Percentiles rank a stretch among this genome's conserved stretches.
Evolutionary conservation across 345 rosid genomes (phyloP).

Genomic region (Salix arbutifolia): DNA sequence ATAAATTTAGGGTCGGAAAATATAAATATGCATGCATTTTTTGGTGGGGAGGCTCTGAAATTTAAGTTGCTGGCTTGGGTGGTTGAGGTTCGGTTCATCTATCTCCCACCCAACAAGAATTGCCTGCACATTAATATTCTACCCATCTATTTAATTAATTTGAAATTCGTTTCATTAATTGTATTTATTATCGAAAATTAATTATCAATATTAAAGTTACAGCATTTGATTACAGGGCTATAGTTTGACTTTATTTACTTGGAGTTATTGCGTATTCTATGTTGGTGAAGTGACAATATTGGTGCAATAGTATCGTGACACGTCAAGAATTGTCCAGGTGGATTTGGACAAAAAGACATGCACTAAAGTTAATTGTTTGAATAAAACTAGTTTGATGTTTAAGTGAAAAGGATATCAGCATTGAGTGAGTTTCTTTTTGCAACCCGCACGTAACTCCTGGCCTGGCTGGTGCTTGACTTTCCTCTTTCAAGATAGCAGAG

Average conservation of each 20-base stretch:
- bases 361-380: neutral
- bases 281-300: neutral
- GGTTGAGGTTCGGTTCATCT: conserved; percentile 44
- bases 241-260: neutral
- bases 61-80: conserved; percentile 23
- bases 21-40: conserved; percentile 27
- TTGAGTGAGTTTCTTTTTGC: neutral
- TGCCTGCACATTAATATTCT: neutral
- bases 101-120: conserved; percentile 29
- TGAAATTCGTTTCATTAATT: neutral
- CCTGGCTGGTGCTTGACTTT: too few species aligned
- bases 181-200: too few species aligned
- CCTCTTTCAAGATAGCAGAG: too few species aligned
- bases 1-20: neutral
- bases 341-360: neutral
- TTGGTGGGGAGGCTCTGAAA: conserved; percentile 22
- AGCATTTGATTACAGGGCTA: too few species aligned
- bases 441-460: neutral
- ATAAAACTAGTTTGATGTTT: neutral
- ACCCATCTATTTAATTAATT: neutral
- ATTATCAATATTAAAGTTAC: too few species aligned
- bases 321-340: neutral
- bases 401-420: neutral
- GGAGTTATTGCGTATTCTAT: neutral
- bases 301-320: neutral